phyloP scores from a whole-genome alignment of 2,329 filamentous ascomycete species.

The Cryphonectria radicalis region DNA sequence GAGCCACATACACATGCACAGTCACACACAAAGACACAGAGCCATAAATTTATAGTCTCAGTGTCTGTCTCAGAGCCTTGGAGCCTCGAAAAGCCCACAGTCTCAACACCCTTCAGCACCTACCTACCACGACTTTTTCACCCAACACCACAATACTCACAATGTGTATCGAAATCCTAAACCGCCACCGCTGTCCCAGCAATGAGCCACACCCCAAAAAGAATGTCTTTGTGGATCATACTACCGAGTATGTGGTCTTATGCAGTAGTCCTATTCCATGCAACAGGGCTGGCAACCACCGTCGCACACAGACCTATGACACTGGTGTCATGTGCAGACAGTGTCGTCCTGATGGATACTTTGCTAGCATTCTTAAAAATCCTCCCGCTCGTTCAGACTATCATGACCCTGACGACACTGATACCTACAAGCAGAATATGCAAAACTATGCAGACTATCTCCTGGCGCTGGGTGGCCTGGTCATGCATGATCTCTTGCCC shows the following conservation, averaged over 20 bases:
- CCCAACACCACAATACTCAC: background rate
- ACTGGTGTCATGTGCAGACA: background rate
- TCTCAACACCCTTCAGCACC: background rate
- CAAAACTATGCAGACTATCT: background rate
- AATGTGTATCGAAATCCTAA: background rate
- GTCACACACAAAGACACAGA: no score
- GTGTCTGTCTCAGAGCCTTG: background rate
- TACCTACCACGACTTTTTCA: background rate
- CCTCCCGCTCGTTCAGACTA: background rate
- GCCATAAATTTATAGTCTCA: no score
- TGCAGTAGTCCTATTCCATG: background rate
- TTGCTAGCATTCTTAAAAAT: background rate
- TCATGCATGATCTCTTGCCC: background rate
- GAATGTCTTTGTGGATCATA: background rate
- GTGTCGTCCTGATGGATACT: background rate
- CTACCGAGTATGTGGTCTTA: background rate
- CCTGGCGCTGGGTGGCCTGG: background rate
- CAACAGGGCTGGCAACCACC: background rate
- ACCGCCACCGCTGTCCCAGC: background rate
- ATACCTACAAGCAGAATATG: background rate
- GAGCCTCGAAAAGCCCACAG: background rate
- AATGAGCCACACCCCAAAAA: background rate
- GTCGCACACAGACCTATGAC: background rate
- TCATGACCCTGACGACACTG: background rate
- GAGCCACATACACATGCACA: no score